Conservation (phyloP, 805 yeast genomes). For the Teunomyces barrocoloradensis region DNA sequence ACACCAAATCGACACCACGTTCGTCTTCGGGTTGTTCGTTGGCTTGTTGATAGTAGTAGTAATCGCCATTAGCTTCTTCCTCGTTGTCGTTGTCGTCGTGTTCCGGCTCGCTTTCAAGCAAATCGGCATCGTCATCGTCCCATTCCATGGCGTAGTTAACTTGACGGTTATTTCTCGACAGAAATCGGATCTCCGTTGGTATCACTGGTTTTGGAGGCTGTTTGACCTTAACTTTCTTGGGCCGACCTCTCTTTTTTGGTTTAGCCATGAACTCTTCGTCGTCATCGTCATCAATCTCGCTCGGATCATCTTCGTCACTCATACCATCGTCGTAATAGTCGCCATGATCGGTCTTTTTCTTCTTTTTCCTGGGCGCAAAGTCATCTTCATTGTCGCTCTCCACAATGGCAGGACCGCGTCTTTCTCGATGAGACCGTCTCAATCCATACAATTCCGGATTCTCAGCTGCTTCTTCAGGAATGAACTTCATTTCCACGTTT, state of each 20-base stretch:
- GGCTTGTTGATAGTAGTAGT: constrained; percentile 33
- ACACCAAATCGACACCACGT: constrained; percentile 35
- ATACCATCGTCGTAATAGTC: constrained; percentile 18
- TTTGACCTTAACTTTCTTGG: constrained; percentile 5
- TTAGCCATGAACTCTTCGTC: constrained; percentile 24
- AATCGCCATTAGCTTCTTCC: constrained; percentile 26
- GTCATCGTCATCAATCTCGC: constrained; percentile 19
- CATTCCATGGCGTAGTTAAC: constrained; percentile 77
- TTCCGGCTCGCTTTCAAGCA: constrained; percentile 46
- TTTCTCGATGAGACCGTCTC: constrained; percentile 69
- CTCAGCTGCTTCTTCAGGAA: constrained; percentile 54
- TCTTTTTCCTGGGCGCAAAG: constrained; percentile 13
- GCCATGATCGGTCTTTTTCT: constrained; percentile 9
- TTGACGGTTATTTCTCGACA: constrained; percentile 64
- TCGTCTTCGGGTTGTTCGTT: constrained; percentile 33
- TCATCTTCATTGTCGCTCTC: constrained; percentile 39
- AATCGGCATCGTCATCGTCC: constrained; percentile 54
- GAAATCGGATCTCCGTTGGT: constrained; percentile 64
- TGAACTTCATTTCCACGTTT: constrained; percentile 3
- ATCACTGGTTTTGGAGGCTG: constrained; percentile 3
- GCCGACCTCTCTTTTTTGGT: constrained; percentile 11
- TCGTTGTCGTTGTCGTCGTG: constrained; percentile 20
- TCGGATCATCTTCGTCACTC: constrained; percentile 18
- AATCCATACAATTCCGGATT: constrained; percentile 85
- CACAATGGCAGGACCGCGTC: constrained; percentile 34